Evolutionary conservation across 768 basidiomycete species (phyloP).

Genomic region (Mycena olivaceomarginata): DNA sequence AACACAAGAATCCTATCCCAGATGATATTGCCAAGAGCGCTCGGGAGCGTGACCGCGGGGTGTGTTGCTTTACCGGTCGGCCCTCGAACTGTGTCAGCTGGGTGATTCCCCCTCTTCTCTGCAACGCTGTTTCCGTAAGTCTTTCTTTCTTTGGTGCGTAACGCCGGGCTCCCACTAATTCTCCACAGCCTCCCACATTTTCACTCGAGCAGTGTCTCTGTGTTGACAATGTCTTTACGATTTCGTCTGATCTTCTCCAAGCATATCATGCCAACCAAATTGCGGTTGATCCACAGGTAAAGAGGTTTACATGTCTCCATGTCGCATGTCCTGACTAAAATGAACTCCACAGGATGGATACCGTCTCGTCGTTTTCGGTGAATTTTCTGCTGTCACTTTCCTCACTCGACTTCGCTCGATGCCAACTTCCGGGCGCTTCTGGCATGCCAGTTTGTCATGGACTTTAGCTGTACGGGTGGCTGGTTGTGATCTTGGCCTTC

Average conservation of each 20-base stretch:
- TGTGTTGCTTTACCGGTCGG: constrained; percentile 8
- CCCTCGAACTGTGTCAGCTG: not conserved
- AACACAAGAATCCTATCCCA: constrained; percentile 3
- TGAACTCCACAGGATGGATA: constrained; percentile 10
- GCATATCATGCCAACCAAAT: constrained; percentile 9
- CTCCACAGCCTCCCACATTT: constrained; percentile 4
- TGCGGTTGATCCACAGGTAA: constrained; percentile 24
- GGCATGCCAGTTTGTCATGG: constrained; percentile 22
- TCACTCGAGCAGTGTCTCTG: constrained; percentile 13
- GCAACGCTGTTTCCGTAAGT: not conserved
- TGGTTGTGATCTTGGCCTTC: constrained; percentile 13
- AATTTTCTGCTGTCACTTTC: not conserved
- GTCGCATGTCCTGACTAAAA: not conserved
- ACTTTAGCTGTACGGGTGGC: constrained; percentile 29
- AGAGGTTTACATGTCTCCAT: not conserved
- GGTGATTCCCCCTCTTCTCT: constrained; percentile 19
- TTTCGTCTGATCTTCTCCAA: not conserved
- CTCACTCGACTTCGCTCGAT: not conserved
- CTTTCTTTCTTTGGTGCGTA: not conserved
- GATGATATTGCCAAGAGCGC: constrained; percentile 6
- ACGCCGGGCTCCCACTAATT: not conserved
- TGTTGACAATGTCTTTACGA: constrained; percentile 21
- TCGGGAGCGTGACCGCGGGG: constrained; percentile 2
- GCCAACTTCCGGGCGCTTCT: not conserved
- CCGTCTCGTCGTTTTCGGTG: constrained; percentile 1